phyloP scores from a whole-genome alignment of 371 early-diverging fungal genomes.

The Mucor racemosus region DNA sequence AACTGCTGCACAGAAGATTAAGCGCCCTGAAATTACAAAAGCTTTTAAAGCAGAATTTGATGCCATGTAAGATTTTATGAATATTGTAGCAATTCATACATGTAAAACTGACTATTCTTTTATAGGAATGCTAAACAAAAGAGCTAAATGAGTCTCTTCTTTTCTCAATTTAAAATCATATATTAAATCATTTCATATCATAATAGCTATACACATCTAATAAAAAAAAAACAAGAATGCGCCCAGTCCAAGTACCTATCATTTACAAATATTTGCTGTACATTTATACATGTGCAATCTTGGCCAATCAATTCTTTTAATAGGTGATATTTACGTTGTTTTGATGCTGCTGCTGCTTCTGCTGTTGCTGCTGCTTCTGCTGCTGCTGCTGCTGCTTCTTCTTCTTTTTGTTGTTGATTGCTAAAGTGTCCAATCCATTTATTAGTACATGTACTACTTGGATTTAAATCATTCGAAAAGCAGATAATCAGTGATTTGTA shows the following conservation, averaged over 20 bases:
- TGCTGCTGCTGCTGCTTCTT: too few relatives aligned
- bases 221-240: neutral
- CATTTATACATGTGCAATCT: neutral
- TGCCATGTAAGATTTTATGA: slow-evolving; percentile 49
- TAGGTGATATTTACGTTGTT: neutral
- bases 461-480: too few relatives aligned
- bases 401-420: neutral
- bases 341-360: too few relatives aligned
- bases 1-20: slow-evolving; percentile 92
- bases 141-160: neutral
- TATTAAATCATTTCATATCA: neutral
- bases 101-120: neutral
- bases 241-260: neutral
- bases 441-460: neutral
- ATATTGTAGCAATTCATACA: neutral
- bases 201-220: neutral
- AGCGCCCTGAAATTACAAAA: slow-evolving; percentile 76
- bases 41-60: slow-evolving; percentile 64
- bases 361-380: too few relatives aligned
- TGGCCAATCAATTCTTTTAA: too few relatives aligned
- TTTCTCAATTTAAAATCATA: neutral
- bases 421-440: neutral
- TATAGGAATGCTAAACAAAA: slow-evolving; percentile 31
- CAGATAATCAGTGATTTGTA: too few relatives aligned
- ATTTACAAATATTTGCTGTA: neutral